A percentile compares a stretch with the other conserved stretches of the same genome.
Evolutionary conservation across 192 early-diverging fungal species (phyloP).

Genomic region (Coemansia sp.): DNA sequence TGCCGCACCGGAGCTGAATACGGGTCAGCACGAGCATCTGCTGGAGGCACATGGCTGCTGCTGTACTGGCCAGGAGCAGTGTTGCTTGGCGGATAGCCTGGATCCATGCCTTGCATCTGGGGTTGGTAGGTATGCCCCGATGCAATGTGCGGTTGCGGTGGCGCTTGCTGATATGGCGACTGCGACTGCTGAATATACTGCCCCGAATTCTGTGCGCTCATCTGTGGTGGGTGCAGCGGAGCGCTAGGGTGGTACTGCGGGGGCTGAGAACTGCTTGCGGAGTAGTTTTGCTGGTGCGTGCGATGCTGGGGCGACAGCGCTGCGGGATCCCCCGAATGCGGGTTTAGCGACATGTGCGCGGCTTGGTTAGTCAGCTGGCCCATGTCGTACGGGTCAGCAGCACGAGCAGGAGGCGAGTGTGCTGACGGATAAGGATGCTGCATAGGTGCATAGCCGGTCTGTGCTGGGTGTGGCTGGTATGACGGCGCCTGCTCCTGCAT

Average conservation of each 20-base stretch:
- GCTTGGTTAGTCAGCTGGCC: constrained; percentile 40
- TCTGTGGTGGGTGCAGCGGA: constrained; percentile 15
- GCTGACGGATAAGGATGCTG: constrained; percentile 9
- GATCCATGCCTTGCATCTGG: constrained; percentile 5
- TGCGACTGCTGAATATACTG: constrained; percentile 4
- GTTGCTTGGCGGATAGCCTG: constrained; percentile 3
- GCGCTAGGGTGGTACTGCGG: constrained; percentile 44
- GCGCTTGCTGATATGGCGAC: neutral
- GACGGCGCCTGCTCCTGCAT: constrained; percentile 8
- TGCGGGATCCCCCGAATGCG: constrained; percentile 13
- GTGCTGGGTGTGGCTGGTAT: constrained; percentile 12
- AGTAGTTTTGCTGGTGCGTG: constrained; percentile 23
- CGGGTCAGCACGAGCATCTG: constrained; percentile 24
- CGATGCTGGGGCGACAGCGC: constrained; percentile 12
- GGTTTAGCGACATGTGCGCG: constrained; percentile 36
- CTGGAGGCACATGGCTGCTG: constrained; percentile 1
- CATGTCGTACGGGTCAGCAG: constrained; percentile 35
- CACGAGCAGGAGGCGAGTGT: constrained; percentile 18
- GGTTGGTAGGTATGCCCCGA: constrained; percentile 5
- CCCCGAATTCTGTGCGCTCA: constrained; percentile 11
- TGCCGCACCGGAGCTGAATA: constrained; percentile 31
- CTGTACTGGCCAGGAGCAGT: constrained; percentile 4
- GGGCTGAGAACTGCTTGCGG: constrained; percentile 12
- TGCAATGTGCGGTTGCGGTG: constrained; percentile 8
- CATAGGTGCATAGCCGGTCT: constrained; percentile 9